phyloP scores from a whole-genome alignment of 1,139 yeast genomes.

The Pichia sp. region DNA sequence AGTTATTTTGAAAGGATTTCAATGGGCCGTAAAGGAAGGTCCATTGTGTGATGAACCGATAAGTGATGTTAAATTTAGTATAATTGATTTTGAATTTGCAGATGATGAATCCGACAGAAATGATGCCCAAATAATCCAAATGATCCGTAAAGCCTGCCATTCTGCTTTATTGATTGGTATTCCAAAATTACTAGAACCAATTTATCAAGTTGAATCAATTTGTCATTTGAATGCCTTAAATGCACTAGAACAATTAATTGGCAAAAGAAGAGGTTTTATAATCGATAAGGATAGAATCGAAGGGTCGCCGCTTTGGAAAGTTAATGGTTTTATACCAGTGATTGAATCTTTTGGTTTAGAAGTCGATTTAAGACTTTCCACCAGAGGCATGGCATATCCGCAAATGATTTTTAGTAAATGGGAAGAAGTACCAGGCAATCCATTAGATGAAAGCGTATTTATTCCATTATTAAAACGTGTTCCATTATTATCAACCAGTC shows the following conservation, averaged over 20 bases:
- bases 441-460: constrained; percentile 58
- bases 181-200: constrained; percentile 80
- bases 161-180: constrained; percentile 72
- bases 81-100: constrained; percentile 56
- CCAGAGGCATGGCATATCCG: constrained; percentile 75
- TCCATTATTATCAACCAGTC: constrained; percentile 58
- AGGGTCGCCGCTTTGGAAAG: constrained; percentile 63
- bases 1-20: constrained; percentile 66
- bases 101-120: constrained; percentile 44
- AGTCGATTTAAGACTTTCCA: constrained; percentile 70
- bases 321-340: constrained; percentile 71
- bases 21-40: constrained; percentile 81
- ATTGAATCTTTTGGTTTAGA: constrained; percentile 88
- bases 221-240: constrained; percentile 38
- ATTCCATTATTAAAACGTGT: constrained; percentile 76
- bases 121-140: constrained; percentile 75
- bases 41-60: constrained; percentile 87
- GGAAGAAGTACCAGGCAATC: constrained; percentile 87
- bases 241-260: constrained; percentile 35
- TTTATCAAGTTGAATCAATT: constrained; percentile 56
- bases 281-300: constrained; percentile 50
- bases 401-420: constrained; percentile 62
- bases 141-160: constrained; percentile 79
- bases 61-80: constrained; percentile 61
- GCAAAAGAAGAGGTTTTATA: constrained; percentile 55